Percentiles rank a stretch among this genome's conserved stretches.
Conservation (phyloP, 1,284 basidiomycete species). For the Ustilago cynodontis region DNA sequence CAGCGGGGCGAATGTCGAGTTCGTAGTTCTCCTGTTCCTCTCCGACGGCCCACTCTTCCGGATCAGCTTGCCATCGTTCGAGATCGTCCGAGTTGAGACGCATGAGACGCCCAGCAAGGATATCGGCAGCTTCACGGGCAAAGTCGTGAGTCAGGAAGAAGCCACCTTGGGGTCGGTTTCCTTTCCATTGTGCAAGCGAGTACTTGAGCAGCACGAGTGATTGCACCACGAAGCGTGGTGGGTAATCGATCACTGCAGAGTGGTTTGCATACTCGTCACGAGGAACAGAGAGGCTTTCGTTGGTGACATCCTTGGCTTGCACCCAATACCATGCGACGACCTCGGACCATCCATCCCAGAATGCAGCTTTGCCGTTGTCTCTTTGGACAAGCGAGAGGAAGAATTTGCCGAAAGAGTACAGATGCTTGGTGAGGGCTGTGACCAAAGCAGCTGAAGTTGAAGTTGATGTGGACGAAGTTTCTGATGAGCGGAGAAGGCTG, state of each 20-base stretch:
- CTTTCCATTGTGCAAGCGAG: conserved; percentile 62
- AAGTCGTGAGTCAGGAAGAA: conserved; percentile 57
- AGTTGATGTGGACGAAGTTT: conserved; percentile 22
- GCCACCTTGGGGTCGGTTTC: conserved; percentile 37
- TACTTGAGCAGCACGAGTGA: conserved; percentile 61
- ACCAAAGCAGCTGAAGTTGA: conserved; percentile 24
- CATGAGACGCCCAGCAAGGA: conserved; percentile 61
- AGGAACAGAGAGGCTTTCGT: conserved; percentile 47
- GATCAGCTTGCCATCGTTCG: conserved; percentile 59
- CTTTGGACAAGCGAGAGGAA: conserved; percentile 62
- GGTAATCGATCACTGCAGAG: conserved; percentile 53
- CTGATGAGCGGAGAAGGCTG: conserved; percentile 37
- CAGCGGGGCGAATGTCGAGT: conserved; percentile 66
- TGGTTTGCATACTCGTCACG: conserved; percentile 48
- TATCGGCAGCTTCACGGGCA: conserved; percentile 56
- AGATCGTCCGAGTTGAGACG: conserved; percentile 61
- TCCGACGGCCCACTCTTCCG: conserved; percentile 64
- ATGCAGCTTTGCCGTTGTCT: conserved; percentile 61
- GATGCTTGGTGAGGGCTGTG: conserved; percentile 63
- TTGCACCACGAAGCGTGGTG: conserved; percentile 64
- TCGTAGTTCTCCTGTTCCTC: conserved; percentile 62
- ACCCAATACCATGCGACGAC: conserved; percentile 68
- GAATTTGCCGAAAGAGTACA: conserved; percentile 65
- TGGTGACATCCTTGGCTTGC: conserved; percentile 44
- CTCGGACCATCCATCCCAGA: conserved; percentile 67